Conservation (phyloP, 164 flowering plant genomes). For the Vitis cinerea region DNA sequence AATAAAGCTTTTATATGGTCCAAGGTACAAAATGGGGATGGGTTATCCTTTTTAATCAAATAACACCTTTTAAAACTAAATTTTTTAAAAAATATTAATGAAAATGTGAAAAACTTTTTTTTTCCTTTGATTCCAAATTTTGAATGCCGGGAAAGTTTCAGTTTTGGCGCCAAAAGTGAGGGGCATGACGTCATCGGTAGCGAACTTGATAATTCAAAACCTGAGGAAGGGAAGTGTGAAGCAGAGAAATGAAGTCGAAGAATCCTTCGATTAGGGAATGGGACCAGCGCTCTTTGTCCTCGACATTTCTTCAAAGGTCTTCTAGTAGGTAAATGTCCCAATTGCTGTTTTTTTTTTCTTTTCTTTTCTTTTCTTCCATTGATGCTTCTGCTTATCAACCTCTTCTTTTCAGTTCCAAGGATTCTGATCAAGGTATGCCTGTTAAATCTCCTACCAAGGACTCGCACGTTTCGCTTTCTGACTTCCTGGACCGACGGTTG, state of each 20-base stretch:
- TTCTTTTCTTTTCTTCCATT: neutral
- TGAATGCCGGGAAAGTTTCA: no score
- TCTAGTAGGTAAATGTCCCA: slow-evolving; percentile 24
- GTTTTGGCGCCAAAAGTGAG: no score
- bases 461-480: slow-evolving; percentile 50
- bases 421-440: slow-evolving; percentile 13
- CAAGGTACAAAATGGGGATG: no score
- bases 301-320: slow-evolving; percentile 28
- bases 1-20: no score
- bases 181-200: no score
- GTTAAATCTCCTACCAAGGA: slow-evolving; percentile 21
- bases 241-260: slow-evolving; percentile 20
- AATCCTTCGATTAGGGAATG: slow-evolving; percentile 25
- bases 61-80: no score
- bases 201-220: no score
- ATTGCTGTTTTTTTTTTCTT: neutral
- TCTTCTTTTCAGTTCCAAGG: slow-evolving; percentile 15
- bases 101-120: no score
- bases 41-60: no score
- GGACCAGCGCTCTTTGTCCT: slow-evolving; percentile 47
- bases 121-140: no score
- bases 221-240: neutral
- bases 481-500: slow-evolving; percentile 57
- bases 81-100: no score
- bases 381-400: neutral